Evolutionary conservation across 2,329 filamentous ascomycete species (phyloP).

Genomic region (Penicillium sp.): DNA sequence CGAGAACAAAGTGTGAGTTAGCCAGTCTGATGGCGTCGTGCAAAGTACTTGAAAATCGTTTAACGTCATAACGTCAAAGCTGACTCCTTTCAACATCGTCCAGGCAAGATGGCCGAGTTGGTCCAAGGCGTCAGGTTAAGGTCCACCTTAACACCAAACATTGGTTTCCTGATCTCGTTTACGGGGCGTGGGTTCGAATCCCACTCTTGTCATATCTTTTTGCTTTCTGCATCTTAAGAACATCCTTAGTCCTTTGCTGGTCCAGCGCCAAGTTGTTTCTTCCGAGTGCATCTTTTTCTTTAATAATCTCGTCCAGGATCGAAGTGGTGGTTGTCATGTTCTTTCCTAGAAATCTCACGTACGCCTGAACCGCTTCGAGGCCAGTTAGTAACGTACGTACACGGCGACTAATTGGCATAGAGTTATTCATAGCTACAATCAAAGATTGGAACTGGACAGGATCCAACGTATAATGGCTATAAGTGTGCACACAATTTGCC

Average conservation of each 20-base stretch:
- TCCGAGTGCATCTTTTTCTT: too few species aligned
- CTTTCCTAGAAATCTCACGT: not conserved
- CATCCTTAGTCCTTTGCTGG: too few species aligned
- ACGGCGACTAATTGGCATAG: not conserved
- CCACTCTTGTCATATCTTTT: constrained; percentile 20
- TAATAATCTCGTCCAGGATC: too few species aligned
- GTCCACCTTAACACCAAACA: constrained; percentile 24
- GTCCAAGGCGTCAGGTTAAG: constrained; percentile 35
- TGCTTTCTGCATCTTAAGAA: not conserved
- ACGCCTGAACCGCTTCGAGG: not conserved
- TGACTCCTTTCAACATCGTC: not conserved
- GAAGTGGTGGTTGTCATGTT: not conserved
- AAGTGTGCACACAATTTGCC: too few species aligned
- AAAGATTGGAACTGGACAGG: not conserved
- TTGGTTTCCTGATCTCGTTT: constrained; percentile 19
- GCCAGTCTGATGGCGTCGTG: too few species aligned
- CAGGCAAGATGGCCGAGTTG: constrained; percentile 34
- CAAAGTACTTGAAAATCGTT: too few species aligned
- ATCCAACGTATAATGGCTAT: not conserved
- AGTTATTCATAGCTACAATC: not conserved
- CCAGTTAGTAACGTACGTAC: not conserved
- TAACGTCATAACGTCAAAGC: not conserved
- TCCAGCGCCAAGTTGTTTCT: too few species aligned
- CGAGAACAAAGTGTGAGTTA: too few species aligned
- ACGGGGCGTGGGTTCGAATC: constrained; percentile 23